Conservation (phyloP, 1,284 basidiomycete genomes). For the Inonotus hispidus region DNA sequence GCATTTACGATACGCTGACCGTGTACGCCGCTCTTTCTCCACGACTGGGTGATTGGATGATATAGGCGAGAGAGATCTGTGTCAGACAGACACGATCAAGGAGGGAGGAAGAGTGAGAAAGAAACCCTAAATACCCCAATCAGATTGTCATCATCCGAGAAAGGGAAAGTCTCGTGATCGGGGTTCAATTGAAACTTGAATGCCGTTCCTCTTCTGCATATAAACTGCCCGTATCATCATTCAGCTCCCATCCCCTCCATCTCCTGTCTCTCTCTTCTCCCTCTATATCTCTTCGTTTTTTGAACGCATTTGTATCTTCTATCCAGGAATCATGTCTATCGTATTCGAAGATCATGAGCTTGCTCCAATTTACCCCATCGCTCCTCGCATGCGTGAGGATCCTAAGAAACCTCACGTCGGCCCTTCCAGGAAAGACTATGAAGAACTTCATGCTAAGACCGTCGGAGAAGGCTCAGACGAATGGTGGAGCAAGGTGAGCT, state of each 20-base stretch:
- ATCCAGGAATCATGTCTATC: neutral
- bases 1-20: neutral
- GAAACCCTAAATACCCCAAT: neutral
- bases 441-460: conserved; percentile 61
- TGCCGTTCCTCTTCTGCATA: neutral
- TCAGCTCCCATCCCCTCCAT: neutral
- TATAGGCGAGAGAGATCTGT: neutral
- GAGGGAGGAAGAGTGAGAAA: neutral
- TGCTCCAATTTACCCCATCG: conserved; percentile 54
- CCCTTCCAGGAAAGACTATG: conserved; percentile 71
- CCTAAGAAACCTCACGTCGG: conserved; percentile 68
- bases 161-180: neutral
- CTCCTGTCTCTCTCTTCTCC: neutral
- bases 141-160: neutral
- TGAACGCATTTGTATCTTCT: neutral
- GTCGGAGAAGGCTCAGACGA: conserved; percentile 70
- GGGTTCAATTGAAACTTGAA: neutral
- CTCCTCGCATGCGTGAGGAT: conserved; percentile 57
- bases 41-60: neutral
- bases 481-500: conserved; percentile 83
- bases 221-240: neutral
- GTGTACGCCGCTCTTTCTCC: conserved; percentile 4
- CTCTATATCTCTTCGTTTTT: neutral
- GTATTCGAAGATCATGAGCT: conserved; percentile 25
- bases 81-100: neutral